Evolutionary conservation across 2,329 filamentous ascomycete species (phyloP), one percentile per base, ranked within the genome.

Genomic region (Ophiostoma australiae): DNA sequence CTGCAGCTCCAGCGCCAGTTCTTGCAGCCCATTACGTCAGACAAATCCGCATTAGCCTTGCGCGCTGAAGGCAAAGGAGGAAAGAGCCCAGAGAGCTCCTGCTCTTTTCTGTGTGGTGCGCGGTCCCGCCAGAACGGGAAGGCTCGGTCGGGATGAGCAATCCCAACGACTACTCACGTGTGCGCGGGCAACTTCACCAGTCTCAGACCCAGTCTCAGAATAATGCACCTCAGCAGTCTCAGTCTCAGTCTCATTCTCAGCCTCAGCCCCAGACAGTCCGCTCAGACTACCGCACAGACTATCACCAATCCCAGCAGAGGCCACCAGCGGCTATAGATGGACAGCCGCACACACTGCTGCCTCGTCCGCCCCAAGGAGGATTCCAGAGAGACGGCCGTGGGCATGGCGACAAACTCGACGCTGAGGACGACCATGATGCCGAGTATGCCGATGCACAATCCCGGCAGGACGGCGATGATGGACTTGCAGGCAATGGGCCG

Each of bases 61-160:
- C n/a, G 52, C 52, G 23, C 8, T 58, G 23, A 27, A 23, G 52
- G 52, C 11, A 15, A 58, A 27, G 52, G n/a, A 20, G 41, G 37
- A 39, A 39, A 44, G 41, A 17, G 15, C 41, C 5, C 41, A 44
- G 15, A 44, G 41, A 44, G 41, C 41, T 13, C 41, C 41, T 44
- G 41, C 41, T 11, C 37, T 39, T 39, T 39, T 39, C 37, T 39
- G 37, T 39, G 37, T 39, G 44, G 44, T 58, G 52, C 10, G 52
- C 31, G 52, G 52, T 58, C 52, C 52, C 52, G 52, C 52, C 52
- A 27, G 23, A 58, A 58, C 52, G 52, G 52, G 52, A 58, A 58
- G 52, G 52, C 52, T 58, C 52, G 52, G 27, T 27, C 52, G 52
- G 27, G 52, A 58, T 58, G 52, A 58, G 52, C 52, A 58, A 31